Evolutionary conservation across 768 basidiomycete genomes (phyloP).

Genomic region (Infundibulicybe gibba): DNA sequence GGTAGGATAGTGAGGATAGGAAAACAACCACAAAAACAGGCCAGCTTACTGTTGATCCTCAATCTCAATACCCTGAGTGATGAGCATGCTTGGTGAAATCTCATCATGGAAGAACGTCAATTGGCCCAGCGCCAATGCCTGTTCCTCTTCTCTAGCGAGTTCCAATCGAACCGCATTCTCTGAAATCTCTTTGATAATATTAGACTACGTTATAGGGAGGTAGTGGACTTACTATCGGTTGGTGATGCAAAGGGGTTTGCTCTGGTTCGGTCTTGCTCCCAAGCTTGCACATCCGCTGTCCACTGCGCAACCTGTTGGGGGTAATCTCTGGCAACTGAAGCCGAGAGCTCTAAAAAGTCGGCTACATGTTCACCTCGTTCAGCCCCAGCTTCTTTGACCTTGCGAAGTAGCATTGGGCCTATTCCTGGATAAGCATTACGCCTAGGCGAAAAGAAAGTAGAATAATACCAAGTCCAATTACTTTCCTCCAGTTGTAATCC

Average conservation of each 20-base stretch:
- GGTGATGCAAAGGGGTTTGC: neutral
- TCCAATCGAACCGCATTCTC: conserved; percentile 5
- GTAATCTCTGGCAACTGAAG: neutral
- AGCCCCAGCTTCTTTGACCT: neutral
- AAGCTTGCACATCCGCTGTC: neutral
- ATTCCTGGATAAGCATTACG: no score
- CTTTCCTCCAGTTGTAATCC: no score
- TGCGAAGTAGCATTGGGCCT: neutral
- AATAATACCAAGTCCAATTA: no score
- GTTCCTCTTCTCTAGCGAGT: conserved; percentile 8
- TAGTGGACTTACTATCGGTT: no score
- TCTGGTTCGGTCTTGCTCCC: neutral
- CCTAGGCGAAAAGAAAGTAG: no score
- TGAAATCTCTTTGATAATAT: neutral
- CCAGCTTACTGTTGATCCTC: conserved; percentile 28
- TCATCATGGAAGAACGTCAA: conserved; percentile 4
- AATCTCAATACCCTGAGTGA: conserved; percentile 24
- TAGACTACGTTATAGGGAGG: no score
- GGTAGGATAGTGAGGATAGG: neutral
- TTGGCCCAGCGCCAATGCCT: neutral
- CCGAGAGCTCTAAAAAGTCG: neutral
- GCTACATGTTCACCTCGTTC: neutral
- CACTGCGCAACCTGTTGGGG: neutral
- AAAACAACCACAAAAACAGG: neutral
- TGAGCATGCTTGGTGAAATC: conserved; percentile 14